These are phyloP conservation scores for Rhododendron griersonianum DNA, from an alignment of 148 eudicot species.

Conservation along the genomic window DNA sequence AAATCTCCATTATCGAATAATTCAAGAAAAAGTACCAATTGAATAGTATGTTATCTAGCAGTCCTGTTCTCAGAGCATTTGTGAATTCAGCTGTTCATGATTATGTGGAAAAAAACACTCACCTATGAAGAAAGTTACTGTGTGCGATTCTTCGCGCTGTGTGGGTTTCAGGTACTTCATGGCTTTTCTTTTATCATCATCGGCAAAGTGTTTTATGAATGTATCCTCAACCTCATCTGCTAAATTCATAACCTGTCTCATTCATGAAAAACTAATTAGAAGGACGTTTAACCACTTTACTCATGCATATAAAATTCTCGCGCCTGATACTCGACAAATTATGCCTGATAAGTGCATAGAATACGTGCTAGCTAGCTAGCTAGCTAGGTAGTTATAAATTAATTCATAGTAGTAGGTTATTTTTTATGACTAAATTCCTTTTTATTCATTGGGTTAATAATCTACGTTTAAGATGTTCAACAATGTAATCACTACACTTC, in stretches of 20 bases:
- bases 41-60: conserved; percentile 16
- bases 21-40: conserved; percentile 16
- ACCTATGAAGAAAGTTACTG: conserved; percentile 91
- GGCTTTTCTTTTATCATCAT: conserved; percentile 79
- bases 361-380: too few relatives aligned
- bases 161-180: conserved; percentile 92
- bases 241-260: conserved; percentile 55
- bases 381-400: neutral
- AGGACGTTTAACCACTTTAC: neutral
- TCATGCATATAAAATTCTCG: neutral
- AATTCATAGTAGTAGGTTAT: too few relatives aligned
- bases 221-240: conserved; percentile 80
- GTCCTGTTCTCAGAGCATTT: neutral
- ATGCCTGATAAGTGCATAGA: neutral
- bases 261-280: neutral
- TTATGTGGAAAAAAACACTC: conserved; percentile 19
- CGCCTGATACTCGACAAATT: neutral
- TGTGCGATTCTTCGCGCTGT: conserved; percentile 81
- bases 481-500: neutral
- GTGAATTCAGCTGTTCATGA: neutral
- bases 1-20: conserved; percentile 9
- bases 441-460: neutral
- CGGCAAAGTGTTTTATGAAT: conserved; percentile 69
- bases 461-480: neutral
- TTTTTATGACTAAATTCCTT: neutral